Percentiles rank a stretch among this genome's conserved stretches.
Conservation (phyloP, 2,329 filamentous ascomycete genomes). For the Cladorrhinum sp. region DNA sequence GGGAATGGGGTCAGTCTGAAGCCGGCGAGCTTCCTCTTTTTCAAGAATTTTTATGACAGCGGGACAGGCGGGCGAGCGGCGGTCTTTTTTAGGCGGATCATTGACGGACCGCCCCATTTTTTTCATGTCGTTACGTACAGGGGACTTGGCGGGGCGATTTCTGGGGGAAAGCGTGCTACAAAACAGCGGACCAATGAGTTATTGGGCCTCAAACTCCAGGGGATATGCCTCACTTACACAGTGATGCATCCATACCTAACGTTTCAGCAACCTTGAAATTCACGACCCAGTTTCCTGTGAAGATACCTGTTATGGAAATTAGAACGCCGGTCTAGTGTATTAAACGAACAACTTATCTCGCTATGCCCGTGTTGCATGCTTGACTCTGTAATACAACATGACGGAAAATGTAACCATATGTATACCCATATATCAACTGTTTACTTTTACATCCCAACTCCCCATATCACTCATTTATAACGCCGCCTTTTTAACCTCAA, state of each 20-base stretch:
- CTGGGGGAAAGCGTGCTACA: not conserved
- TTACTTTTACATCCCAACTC: not conserved
- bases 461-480: not conserved
- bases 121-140: not conserved
- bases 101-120: slow-evolving; percentile 20
- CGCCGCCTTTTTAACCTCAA: slow-evolving; percentile 45
- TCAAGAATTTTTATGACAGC: slow-evolving; percentile 24
- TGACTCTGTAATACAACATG: too few relatives aligned
- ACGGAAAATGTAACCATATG: not conserved
- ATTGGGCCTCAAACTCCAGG: not conserved
- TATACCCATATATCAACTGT: not conserved
- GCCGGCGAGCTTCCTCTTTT: not conserved
- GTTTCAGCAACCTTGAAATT: too few relatives aligned
- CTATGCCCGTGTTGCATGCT: too few relatives aligned
- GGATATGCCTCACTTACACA: not conserved
- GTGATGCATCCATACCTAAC: too few relatives aligned
- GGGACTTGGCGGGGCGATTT: not conserved
- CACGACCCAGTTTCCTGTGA: too few relatives aligned
- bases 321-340: too few relatives aligned
- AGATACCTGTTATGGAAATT: too few relatives aligned
- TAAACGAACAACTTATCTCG: too few relatives aligned
- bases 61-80: not conserved
- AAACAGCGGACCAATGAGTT: slow-evolving; percentile 5
- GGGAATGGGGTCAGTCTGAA: not conserved
- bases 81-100: slow-evolving; percentile 19